phyloP scores from a whole-genome alignment of 129 eudicot genomes.

The Logfia minima region DNA sequence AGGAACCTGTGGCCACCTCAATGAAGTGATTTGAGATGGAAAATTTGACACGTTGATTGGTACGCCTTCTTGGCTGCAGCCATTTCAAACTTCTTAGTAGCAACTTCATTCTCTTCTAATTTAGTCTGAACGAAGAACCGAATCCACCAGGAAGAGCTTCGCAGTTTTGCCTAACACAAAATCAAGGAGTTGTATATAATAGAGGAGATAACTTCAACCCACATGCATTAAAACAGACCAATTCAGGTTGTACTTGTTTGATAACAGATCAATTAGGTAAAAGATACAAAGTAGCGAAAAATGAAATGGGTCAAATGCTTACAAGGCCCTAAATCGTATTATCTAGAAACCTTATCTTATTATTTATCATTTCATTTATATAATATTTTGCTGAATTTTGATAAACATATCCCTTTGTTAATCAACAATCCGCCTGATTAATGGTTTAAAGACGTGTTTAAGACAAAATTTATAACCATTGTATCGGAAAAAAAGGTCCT shows the following conservation, averaged over 20 bases:
- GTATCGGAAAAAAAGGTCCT: neutral
- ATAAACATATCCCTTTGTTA: neutral
- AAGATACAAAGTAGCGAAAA: neutral
- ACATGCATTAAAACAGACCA: neutral
- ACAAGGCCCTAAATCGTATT: neutral
- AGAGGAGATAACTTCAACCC: neutral
- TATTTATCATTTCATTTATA: too few relatives aligned
- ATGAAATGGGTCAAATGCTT: too few relatives aligned
- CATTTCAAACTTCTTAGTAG: slow-evolving; percentile 67
- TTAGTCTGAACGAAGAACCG: slow-evolving; percentile 57
- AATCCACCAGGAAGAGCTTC: slow-evolving; percentile 87
- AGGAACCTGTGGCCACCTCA: slow-evolving; percentile 24
- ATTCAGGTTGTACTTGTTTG: neutral
- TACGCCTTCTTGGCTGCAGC: slow-evolving; percentile 60
- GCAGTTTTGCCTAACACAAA: slow-evolving; percentile 62
- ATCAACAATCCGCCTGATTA: neutral
- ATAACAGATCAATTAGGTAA: neutral
- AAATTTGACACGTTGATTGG: slow-evolving; percentile 71
- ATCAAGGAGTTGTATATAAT: neutral
- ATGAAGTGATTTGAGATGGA: slow-evolving; percentile 64
- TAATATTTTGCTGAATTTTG: too few relatives aligned
- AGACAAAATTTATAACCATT: neutral
- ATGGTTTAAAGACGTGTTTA: slow-evolving; percentile 1
- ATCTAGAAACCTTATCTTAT: neutral
- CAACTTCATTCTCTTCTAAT: slow-evolving; percentile 78